A percentile compares a stretch with the other conserved stretches of the same genome.
phyloP scores from a whole-genome alignment of 2,329 filamentous ascomycete genomes.

The Metarhizium rileyi region DNA sequence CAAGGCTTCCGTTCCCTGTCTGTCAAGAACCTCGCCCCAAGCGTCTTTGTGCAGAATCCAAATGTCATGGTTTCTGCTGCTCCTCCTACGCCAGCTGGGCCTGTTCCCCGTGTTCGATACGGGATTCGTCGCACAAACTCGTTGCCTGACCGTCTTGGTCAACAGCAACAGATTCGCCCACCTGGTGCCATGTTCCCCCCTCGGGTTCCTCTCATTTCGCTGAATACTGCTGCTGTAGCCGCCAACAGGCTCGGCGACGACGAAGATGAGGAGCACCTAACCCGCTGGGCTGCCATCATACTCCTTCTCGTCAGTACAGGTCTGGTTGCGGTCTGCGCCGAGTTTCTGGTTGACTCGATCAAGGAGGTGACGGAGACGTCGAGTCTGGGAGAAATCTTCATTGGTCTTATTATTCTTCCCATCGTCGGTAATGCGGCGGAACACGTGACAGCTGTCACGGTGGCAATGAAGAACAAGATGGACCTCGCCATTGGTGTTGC shows the following conservation, averaged over 20 bases:
- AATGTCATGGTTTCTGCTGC: conserved; percentile 14
- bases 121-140: conserved; percentile 67
- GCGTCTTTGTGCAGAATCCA: conserved; percentile 51
- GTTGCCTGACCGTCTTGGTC: conserved; percentile 57
- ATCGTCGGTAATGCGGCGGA: conserved; percentile 67
- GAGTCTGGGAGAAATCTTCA: conserved; percentile 54
- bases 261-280: conserved; percentile 37
- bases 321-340: conserved; percentile 58
- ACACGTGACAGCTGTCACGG: conserved; percentile 61
- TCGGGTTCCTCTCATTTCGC: conserved; percentile 30
- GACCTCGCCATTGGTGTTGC: conserved; percentile 64
- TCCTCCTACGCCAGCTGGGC: conserved; percentile 27
- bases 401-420: conserved; percentile 62
- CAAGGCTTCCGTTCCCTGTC: conserved; percentile 47
- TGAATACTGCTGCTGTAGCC: conserved; percentile 20
- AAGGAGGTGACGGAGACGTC: conserved; percentile 48
- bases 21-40: conserved; percentile 58
- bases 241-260: conserved; percentile 20
- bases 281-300: conserved; percentile 47
- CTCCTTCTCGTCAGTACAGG: conserved; percentile 54
- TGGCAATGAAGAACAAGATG: conserved; percentile 68
- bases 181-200: conserved; percentile 41
- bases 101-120: conserved; percentile 47
- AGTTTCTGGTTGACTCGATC: conserved; percentile 61
- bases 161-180: conserved; percentile 29